These are phyloP conservation scores for Trichosporon sp. DNA, from an alignment of 1,284 basidiomycete genomes.

Conservation along the genomic window DNA sequence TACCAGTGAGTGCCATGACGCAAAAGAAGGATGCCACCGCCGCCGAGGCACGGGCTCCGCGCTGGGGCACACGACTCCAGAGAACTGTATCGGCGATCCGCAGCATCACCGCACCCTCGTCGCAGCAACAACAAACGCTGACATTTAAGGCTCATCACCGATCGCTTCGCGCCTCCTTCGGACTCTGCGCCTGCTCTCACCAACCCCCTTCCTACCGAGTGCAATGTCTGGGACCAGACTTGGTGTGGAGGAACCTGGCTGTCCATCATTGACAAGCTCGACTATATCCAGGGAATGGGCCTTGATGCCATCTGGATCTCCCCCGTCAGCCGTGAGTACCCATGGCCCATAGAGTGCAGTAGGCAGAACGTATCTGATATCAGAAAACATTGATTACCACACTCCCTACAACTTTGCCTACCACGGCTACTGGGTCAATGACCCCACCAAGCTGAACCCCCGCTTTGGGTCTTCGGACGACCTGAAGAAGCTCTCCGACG, in stretches of 20 bases:
- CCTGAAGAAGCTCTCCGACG: conserved; percentile 66
- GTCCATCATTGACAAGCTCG: conserved; percentile 70
- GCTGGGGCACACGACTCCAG: neutral
- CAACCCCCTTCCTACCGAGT: conserved; percentile 56
- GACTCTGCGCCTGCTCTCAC: conserved; percentile 61
- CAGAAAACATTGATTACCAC: conserved; percentile 68
- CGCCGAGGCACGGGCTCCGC: neutral
- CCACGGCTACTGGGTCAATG: conserved; percentile 60
- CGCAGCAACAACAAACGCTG: neutral
- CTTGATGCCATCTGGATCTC: conserved; percentile 69
- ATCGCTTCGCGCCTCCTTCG: conserved; percentile 68
- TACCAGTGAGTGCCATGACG: conserved; percentile 50
- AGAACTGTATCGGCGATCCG: neutral
- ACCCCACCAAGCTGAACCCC: conserved; percentile 67
- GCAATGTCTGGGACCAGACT: conserved; percentile 43
- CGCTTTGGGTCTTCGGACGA: conserved; percentile 71
- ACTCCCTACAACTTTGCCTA: conserved; percentile 62
- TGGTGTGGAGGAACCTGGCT: conserved; percentile 80
- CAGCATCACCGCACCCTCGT: neutral
- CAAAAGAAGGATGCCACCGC: neutral
- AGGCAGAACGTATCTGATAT: neutral
- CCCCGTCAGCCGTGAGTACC: conserved; percentile 36
- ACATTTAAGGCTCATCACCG: conserved; percentile 66
- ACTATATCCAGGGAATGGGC: conserved; percentile 75
- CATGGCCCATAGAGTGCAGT: neutral